Percentiles rank a stretch among this genome's conserved stretches.
Evolutionary conservation across 176 grass and related monocot genomes (phyloP).

Genomic region (Oryza nivara): DNA sequence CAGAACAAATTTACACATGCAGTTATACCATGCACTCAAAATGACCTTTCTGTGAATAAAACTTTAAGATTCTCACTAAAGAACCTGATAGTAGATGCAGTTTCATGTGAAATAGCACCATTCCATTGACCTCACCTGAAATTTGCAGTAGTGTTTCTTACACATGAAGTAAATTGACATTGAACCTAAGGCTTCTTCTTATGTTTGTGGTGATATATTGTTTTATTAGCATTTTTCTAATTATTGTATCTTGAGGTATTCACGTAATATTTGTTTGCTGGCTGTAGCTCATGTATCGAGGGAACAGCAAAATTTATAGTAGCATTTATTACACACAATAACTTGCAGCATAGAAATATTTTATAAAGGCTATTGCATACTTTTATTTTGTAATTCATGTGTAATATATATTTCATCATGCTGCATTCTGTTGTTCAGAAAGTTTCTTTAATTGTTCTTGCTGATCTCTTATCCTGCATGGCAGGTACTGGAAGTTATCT

Average conservation of each 20-base stretch:
- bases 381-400: conserved; percentile 7
- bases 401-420: conserved; percentile 4
- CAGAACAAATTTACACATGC: background rate
- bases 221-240: background rate
- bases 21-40: background rate
- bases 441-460: conserved; percentile 2
- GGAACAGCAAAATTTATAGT: background rate
- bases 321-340: too few species aligned
- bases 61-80: conserved; percentile 1
- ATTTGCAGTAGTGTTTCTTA: too few species aligned
- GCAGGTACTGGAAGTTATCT: conserved; percentile 98
- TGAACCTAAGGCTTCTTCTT: too few species aligned
- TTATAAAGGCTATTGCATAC: background rate
- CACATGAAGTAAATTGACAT: too few species aligned
- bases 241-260: conserved; percentile 2
- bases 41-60: background rate
- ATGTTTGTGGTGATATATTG: too few species aligned
- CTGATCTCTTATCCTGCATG: conserved; percentile 15
- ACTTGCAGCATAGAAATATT: background rate
- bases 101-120: background rate
- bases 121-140: background rate
- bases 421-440: background rate
- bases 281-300: background rate
- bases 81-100: background rate
- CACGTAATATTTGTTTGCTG: background rate